Conservation (phyloP, 2,329 filamentous ascomycete species). For the Paecilomyces fulvus region DNA sequence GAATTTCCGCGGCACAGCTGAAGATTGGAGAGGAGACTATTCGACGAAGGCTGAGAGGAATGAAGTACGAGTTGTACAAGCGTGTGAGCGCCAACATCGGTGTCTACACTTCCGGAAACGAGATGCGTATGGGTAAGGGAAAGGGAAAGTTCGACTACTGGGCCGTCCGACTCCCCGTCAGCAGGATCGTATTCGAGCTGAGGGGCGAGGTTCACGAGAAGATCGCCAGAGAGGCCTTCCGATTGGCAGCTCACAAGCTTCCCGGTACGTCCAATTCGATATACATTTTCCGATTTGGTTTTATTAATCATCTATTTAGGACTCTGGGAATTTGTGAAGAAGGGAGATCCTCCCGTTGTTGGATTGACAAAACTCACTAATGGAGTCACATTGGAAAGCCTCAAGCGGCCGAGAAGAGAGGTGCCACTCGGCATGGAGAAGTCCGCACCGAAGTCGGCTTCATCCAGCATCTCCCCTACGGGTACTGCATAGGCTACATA, state of each 20-base stretch:
- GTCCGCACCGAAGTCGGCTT: slow-evolving; percentile 22
- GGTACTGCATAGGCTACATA: slow-evolving; percentile 21
- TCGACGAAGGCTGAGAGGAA: slow-evolving; percentile 74
- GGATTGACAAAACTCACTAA: slow-evolving; percentile 82
- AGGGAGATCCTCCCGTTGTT: slow-evolving; percentile 80
- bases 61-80: slow-evolving; percentile 89
- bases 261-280: slow-evolving; percentile 57
- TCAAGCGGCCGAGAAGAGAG: slow-evolving; percentile 70
- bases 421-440: slow-evolving; percentile 39
- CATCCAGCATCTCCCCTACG: slow-evolving; percentile 25
- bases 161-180: slow-evolving; percentile 83
- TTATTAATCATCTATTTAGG: slow-evolving; percentile 17
- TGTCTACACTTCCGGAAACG: slow-evolving; percentile 91
- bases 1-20: slow-evolving; percentile 77
- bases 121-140: slow-evolving; percentile 98
- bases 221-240: slow-evolving; percentile 85
- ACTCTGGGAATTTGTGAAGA: slow-evolving; percentile 84
- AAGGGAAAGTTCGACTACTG: slow-evolving; percentile 97
- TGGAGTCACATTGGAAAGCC: slow-evolving; percentile 70
- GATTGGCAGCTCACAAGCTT: slow-evolving; percentile 88
- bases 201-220: slow-evolving; percentile 91
- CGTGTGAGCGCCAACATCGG: slow-evolving; percentile 86
- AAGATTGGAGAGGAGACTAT: slow-evolving; percentile 93
- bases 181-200: slow-evolving; percentile 85
- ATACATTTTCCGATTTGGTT: background rate